Percentiles rank a stretch among this genome's conserved stretches.
Evolutionary conservation across 768 basidiomycete genomes (phyloP).

Genomic region (Rhodotorula kratochvilovae): DNA sequence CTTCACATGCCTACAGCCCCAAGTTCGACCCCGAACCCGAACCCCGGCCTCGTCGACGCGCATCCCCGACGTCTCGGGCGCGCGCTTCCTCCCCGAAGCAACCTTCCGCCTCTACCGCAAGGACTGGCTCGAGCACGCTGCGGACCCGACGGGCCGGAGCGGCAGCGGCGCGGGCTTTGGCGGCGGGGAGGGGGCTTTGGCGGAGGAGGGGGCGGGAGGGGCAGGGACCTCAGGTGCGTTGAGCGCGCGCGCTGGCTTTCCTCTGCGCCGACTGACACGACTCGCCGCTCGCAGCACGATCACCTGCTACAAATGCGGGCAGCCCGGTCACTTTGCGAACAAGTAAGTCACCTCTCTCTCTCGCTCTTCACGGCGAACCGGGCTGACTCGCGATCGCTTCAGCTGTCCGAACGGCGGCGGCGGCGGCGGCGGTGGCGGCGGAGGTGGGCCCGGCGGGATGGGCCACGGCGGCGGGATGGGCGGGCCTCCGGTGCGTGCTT

Average conservation of each 20-base stretch:
- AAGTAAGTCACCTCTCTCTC: slow-evolving; percentile 4
- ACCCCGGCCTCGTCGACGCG: slow-evolving; percentile 35
- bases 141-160: slow-evolving; percentile 27
- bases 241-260: no score
- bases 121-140: slow-evolving; percentile 38
- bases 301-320: slow-evolving; percentile 63
- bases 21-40: slow-evolving; percentile 45
- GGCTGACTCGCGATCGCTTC: no score
- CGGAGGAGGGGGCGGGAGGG: slow-evolving; percentile 47
- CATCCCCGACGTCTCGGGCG: slow-evolving; percentile 40
- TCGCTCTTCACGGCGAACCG: no score
- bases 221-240: slow-evolving; percentile 68
- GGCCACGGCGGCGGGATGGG: no score
- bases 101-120: slow-evolving; percentile 35
- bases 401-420: slow-evolving; percentile 8
- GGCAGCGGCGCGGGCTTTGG: slow-evolving; percentile 34
- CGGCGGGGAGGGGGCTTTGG: slow-evolving; percentile 26
- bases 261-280: not conserved
- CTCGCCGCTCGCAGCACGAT: slow-evolving; percentile 18
- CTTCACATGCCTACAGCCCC: slow-evolving; percentile 44
- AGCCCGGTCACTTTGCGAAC: slow-evolving; percentile 66
- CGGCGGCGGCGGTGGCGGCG: not conserved
- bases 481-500: not conserved
- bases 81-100: slow-evolving; percentile 39
- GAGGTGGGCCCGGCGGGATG: not conserved